Conservation (phyloP, 192 early-diverging fungal genomes). For the Coemansia reversa region DNA sequence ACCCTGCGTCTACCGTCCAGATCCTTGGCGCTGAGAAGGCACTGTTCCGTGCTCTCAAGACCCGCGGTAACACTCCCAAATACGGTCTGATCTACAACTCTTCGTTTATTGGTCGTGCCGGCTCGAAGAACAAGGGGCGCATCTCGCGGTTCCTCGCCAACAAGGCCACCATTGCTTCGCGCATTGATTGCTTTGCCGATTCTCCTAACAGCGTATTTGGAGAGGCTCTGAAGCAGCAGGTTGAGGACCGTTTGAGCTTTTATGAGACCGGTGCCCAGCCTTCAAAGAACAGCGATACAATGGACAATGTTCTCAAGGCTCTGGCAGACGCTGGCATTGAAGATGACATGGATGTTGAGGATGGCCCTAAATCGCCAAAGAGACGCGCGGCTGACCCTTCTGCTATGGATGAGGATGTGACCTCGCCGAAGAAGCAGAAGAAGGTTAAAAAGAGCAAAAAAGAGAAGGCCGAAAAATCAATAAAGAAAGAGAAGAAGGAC, state of each 20-base stretch:
- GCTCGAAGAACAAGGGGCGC: slow-evolving; percentile 93
- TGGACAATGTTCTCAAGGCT: slow-evolving; percentile 77
- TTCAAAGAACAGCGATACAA: slow-evolving; percentile 89
- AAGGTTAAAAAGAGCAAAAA: slow-evolving; percentile 57
- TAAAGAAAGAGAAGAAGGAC: slow-evolving; percentile 59
- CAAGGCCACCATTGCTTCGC: slow-evolving; percentile 95
- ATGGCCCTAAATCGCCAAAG: slow-evolving; percentile 13
- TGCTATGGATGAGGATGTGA: slow-evolving; percentile 39
- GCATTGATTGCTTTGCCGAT: slow-evolving; percentile 96
- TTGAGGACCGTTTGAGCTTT: slow-evolving; percentile 94
- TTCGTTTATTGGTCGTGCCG: slow-evolving; percentile 92
- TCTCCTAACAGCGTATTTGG: slow-evolving; percentile 87
- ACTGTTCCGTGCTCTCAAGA: slow-evolving; percentile 96
- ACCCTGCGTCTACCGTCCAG: slow-evolving; percentile 96
- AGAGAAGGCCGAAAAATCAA: slow-evolving; percentile 57
- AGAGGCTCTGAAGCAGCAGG: slow-evolving; percentile 88
- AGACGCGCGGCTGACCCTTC: slow-evolving; percentile 20
- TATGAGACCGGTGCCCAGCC: slow-evolving; percentile 87
- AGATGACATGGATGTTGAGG: slow-evolving; percentile 45
- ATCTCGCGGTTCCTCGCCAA: slow-evolving; percentile 98
- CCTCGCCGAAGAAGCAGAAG: slow-evolving; percentile 45
- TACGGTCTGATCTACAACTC: slow-evolving; percentile 98
- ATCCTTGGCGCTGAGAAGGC: slow-evolving; percentile 99
- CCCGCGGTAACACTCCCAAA: slow-evolving; percentile 95
- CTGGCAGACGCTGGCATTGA: slow-evolving; percentile 65